Base-by-base conservation (phyloP, 2,329 filamentous ascomycete genomes). In the Ceratocystis alfenasii region DNA sequence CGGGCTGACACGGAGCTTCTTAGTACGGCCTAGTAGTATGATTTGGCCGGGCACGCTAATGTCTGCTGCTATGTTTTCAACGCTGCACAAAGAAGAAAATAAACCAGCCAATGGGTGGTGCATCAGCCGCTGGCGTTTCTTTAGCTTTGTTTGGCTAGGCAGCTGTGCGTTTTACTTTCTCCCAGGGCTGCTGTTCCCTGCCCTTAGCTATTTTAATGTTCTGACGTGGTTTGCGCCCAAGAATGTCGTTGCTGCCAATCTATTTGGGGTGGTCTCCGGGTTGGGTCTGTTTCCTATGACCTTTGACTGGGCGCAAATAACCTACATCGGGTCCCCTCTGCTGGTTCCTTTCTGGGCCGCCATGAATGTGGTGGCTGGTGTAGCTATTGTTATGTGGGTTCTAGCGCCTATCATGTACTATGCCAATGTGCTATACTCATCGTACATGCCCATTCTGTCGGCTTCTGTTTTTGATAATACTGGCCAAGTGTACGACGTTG, bases 291-390 rank as follows among this genome's bases (percentile, higher is more conserved):
- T 95, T 68, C 90, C 90, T 0, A 73, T 95, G 71, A 95, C 90
- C 0, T 95, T 95, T 72, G 90, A 95, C 76, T 95, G 90, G 90
- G 88, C 89, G 0, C 90, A 95, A 72, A 87, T 95, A 69, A 90
- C 90, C 0, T 87, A 93, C 72, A 94, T 95, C 70, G 90, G 90
- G 17, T 94, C 89, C 3, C 90, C 88, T 0, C 78, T 95, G 5
- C 80, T 94, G 17, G 90, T 90, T 0, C 90, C 90, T 0, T 94
- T 93, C 74, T 91, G 90, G 89, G 87, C 89, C 50, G 87, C 89
- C 7, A 84, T 92, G 75, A 94, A 94, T 71, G 89, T 94, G 46
- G 83, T 94, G 33, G 88, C 87, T 67, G 90, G 89, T 4, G 78
- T 94, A 62, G 84, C 90, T 1, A 76, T 91, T 61, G 87, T 94